phyloP scores from a whole-genome alignment of 116 monocot species.

The Phalaenopsis hybrid region DNA sequence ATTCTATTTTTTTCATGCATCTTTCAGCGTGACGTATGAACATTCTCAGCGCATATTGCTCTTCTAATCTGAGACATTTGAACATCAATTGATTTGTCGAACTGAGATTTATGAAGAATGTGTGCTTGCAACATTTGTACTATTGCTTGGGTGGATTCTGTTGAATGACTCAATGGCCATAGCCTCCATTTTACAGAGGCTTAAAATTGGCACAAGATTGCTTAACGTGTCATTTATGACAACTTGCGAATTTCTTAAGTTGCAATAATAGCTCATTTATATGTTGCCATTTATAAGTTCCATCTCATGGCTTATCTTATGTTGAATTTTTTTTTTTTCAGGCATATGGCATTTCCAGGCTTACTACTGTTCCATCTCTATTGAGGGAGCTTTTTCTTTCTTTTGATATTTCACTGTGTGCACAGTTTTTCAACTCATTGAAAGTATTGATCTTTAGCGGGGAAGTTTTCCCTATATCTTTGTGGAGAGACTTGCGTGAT shows the following conservation, averaged over 20 bases:
- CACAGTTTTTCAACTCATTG: constrained; percentile 34
- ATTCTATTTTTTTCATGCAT: background rate
- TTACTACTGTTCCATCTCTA: constrained; percentile 67
- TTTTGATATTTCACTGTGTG: constrained; percentile 19
- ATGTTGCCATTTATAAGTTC: background rate
- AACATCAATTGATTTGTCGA: background rate
- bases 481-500: constrained; percentile 53
- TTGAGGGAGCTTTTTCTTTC: constrained; percentile 43
- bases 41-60: background rate
- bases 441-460: constrained; percentile 82
- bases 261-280: background rate
- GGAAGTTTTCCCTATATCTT: constrained; percentile 56
- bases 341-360: constrained; percentile 68
- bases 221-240: background rate
- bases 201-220: background rate
- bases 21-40: background rate
- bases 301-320: background rate
- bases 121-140: background rate
- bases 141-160: too few relatives aligned
- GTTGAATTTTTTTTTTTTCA: constrained; percentile 21
- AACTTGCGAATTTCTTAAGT: background rate
- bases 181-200: too few relatives aligned
- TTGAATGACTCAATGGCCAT: too few relatives aligned
- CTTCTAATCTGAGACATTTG: background rate
- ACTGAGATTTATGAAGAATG: background rate